Base-by-base conservation (phyloP, 495 filamentous ascomycete species). In the Chlorociboria aeruginascens region DNA sequence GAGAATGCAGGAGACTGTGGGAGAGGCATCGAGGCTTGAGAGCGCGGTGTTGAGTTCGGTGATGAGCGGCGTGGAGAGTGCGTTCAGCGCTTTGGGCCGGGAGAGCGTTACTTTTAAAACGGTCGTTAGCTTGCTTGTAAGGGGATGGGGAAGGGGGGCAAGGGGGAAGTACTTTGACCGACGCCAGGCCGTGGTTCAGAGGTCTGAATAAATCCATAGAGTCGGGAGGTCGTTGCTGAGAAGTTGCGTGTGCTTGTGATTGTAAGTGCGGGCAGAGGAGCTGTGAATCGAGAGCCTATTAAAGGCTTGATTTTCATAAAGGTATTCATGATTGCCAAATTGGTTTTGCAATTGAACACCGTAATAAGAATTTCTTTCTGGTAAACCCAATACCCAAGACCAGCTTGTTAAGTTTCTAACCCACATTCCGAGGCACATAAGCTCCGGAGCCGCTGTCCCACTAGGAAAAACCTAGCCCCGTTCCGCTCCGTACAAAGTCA, bases 11-110 rank as follows among this genome's bases (percentile, higher is more conserved):
- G 81, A 75, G 53, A 87, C 81, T 44, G 67, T 63, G 42, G 79
- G 74, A 57, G 85, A 78, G 43, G 72, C 58, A 56, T 94, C 83
- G 66, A 92, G 77, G 41, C 73, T 69, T 49, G 63, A 68, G 51
- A 98, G 79, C 28, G 88, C 87, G 46, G 77, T 63, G 66, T 97
- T 96, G 61, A 98, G 76, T 68, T 98, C 92, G 34, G 61, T 66
- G 63, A 98, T 92, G 31, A 97, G 80, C 11, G 90, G 86, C 13
- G 81, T 84, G 64, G 70, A 88, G 50, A 98, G 79, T 32, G 92
- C 90, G 63, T 98, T 98, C 61, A 94, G 80, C 32, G 88, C 86
- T 67, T 90, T 93, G 48, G 92, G 92, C 32, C 92, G 85, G 74
- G 93, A 88, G 46, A 98, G 72, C n/a, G 89, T 92, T 59, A 97